Percentiles rank a stretch among this genome's conserved stretches.
phyloP scores from a whole-genome alignment of 148 eudicot species.

The Dianthus caryophyllus region DNA sequence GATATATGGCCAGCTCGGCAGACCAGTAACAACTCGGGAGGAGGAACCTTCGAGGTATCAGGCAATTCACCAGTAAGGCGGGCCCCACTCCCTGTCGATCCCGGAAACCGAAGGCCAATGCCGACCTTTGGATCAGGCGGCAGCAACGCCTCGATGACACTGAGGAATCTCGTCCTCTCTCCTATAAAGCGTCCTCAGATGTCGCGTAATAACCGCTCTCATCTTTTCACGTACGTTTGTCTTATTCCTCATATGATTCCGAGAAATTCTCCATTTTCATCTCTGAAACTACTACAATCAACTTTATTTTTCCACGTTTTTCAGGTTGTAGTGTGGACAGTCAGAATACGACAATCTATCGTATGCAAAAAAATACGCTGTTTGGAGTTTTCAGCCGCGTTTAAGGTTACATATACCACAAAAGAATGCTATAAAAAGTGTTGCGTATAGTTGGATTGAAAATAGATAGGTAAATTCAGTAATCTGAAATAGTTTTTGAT shows the following conservation, averaged over 20 bases:
- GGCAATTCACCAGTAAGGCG: constrained; percentile 58
- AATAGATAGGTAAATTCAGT: neutral
- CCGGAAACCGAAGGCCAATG: constrained; percentile 62
- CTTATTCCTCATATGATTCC: neutral
- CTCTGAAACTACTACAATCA: no score
- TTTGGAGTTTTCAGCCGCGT: neutral
- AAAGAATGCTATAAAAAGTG: neutral
- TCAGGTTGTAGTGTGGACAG: constrained; percentile 30
- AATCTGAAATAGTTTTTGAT: neutral
- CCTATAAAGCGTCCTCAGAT: constrained; percentile 84
- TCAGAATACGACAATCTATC: no score
- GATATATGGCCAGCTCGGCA: constrained; percentile 84
- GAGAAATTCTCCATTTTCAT: no score
- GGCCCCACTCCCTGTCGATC: constrained; percentile 38
- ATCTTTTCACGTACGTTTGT: constrained; percentile 67
- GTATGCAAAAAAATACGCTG: constrained; percentile 3
- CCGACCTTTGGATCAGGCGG: constrained; percentile 51
- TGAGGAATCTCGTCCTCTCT: constrained; percentile 76
- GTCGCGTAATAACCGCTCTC: constrained; percentile 60
- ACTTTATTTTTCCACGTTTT: neutral
- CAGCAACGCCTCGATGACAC: constrained; percentile 68
- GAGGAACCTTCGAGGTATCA: constrained; percentile 60
- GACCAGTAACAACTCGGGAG: constrained; percentile 57
- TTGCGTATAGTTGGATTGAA: neutral
- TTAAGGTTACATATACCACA: neutral